These are phyloP conservation scores for Plasmodium vinckei DNA, from an alignment of 169 alveolate species.

Conservation along the genomic window DNA sequence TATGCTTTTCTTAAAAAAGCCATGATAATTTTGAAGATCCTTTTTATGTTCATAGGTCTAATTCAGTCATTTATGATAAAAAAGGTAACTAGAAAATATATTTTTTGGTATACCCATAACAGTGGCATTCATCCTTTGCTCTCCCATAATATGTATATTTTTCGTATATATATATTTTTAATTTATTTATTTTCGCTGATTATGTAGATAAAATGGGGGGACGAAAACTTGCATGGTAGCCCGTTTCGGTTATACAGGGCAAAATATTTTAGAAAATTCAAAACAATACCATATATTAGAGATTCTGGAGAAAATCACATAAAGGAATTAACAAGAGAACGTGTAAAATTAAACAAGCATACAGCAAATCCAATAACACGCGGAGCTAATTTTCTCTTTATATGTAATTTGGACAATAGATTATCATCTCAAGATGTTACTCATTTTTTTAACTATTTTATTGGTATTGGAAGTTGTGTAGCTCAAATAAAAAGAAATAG, in stretches of 20 bases:
- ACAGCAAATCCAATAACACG: constrained; percentile 56
- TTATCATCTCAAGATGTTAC: constrained; percentile 67
- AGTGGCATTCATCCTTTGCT: too few relatives aligned
- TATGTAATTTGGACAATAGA: constrained; percentile 61
- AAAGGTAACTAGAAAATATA: constrained; percentile 34
- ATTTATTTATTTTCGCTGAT: too few relatives aligned
- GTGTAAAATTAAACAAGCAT: constrained; percentile 41
- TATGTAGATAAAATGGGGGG: constrained; percentile 49
- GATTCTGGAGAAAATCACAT: constrained; percentile 69
- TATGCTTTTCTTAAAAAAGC: constrained; percentile 38
- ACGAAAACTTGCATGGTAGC: constrained; percentile 10
- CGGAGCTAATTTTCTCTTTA: constrained; percentile 59
- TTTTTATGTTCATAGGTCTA: constrained; percentile 24
- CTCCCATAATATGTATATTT: too few relatives aligned
- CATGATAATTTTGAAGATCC: constrained; percentile 57
- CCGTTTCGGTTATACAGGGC: constrained; percentile 30
- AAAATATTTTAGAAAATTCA: constrained; percentile 55
- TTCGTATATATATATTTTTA: too few relatives aligned
- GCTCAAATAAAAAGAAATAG: constrained; percentile 40
- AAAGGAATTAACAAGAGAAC: constrained; percentile 60
- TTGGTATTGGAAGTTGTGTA: constrained; percentile 47
- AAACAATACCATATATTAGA: constrained; percentile 56
- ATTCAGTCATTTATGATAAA: constrained; percentile 49
- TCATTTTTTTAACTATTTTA: constrained; percentile 62
- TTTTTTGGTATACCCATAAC: background rate